Conservation (phyloP, 371 early-diverging fungal species). For the Rhizomucor miehei region DNA sequence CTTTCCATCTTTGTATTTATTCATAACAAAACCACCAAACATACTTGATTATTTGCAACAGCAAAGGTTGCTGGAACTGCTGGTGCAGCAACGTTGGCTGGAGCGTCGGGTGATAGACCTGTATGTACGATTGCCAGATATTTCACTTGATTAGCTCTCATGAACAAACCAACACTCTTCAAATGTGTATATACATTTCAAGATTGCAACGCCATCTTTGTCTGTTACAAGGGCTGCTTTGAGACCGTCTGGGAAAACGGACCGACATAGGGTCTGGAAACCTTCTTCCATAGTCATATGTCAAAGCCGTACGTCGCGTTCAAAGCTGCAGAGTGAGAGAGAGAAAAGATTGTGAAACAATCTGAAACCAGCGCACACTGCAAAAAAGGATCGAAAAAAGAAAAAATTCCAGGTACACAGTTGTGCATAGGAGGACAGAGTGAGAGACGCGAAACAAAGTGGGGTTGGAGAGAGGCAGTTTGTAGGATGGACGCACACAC, state of each 20-base stretch:
- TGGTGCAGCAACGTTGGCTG: conserved; percentile 25
- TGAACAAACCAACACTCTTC: too few relatives aligned
- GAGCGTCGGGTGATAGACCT: conserved; percentile 33
- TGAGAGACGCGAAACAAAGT: too few relatives aligned
- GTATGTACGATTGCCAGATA: too few relatives aligned
- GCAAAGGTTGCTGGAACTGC: conserved; percentile 38
- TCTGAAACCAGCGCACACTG: not conserved
- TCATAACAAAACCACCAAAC: not conserved
- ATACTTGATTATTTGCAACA: conserved; percentile 44
- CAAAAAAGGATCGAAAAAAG: not conserved
- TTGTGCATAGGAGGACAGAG: too few relatives aligned
- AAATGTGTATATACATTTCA: conserved; percentile 40
- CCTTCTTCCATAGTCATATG: conserved; percentile 24
- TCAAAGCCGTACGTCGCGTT: too few relatives aligned
- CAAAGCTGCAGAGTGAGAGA: not conserved
- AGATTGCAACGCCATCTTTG: conserved; percentile 59
- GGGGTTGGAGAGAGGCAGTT: too few relatives aligned
- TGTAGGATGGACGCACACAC: too few relatives aligned
- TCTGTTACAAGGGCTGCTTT: conserved; percentile 59
- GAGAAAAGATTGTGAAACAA: not conserved
- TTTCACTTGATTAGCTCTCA: too few relatives aligned
- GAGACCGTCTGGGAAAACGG: conserved; percentile 44
- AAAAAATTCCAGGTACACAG: too few relatives aligned
- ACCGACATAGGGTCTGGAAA: conserved; percentile 25
- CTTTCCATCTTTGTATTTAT: not conserved